A percentile compares a stretch with the other conserved stretches of the same genome.
These are phyloP conservation scores for Aspergillus carbonarius DNA, from an alignment of 2,329 filamentous ascomycete species.

Conservation along the genomic window DNA sequence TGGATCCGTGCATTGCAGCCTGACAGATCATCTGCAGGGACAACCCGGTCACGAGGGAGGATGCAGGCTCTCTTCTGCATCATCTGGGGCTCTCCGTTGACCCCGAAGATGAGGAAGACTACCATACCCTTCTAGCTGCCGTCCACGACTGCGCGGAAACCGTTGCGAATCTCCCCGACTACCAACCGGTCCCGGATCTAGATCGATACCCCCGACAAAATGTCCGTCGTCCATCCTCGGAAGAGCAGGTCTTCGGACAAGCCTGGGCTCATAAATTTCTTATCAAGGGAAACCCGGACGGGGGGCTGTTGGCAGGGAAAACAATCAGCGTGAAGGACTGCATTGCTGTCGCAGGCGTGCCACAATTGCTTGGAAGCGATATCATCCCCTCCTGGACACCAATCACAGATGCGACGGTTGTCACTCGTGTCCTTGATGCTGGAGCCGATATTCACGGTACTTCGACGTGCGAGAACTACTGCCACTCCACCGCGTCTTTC, in stretches of 20 bases:
- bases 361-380: slow-evolving; percentile 55
- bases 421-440: slow-evolving; percentile 52
- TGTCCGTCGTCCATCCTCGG: slow-evolving; percentile 39
- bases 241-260: slow-evolving; percentile 49
- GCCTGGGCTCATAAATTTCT: slow-evolving; percentile 55
- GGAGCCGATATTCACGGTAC: slow-evolving; percentile 54
- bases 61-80: slow-evolving; percentile 39
- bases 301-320: slow-evolving; percentile 41
- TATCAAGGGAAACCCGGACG: slow-evolving; percentile 38
- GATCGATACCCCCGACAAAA: slow-evolving; percentile 48
- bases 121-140: slow-evolving; percentile 50
- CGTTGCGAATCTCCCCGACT: slow-evolving; percentile 48
- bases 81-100: slow-evolving; percentile 41
- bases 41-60: slow-evolving; percentile 45
- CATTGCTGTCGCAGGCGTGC: slow-evolving; percentile 55
- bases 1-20: background rate
- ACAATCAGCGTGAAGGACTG: slow-evolving; percentile 56
- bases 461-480: slow-evolving; percentile 56
- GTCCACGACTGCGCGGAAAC: slow-evolving; percentile 53
- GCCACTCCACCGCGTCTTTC: slow-evolving; percentile 34
- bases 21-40: slow-evolving; percentile 11
- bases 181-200: slow-evolving; percentile 45
- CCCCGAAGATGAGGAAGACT: slow-evolving; percentile 44
- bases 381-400: slow-evolving; percentile 53
- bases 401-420: slow-evolving; percentile 54